Evolutionary conservation across 2,329 filamentous ascomycete genomes (phyloP).

Genomic region (Fragosphaeria purpurea): DNA sequence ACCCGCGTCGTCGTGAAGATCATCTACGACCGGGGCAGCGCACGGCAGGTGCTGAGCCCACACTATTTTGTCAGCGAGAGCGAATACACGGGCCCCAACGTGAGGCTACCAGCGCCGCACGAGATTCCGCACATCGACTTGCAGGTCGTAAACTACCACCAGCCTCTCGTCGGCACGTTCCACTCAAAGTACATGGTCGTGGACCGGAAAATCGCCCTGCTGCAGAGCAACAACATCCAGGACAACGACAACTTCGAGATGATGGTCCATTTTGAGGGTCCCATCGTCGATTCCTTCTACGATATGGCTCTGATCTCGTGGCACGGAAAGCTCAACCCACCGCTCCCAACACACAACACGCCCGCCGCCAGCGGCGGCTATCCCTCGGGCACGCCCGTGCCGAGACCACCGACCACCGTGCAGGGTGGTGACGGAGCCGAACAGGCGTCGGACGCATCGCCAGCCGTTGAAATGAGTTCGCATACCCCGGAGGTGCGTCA

Average conservation of each 20-base stretch:
- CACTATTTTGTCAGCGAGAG: conserved; percentile 50
- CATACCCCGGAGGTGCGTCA: not conserved
- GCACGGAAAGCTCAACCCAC: conserved; percentile 51
- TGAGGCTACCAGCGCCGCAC: conserved; percentile 50
- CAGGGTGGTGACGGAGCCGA: too few relatives aligned
- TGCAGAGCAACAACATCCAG: conserved; percentile 72
- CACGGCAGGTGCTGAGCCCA: conserved; percentile 54
- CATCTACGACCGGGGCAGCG: conserved; percentile 62
- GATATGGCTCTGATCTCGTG: conserved; percentile 66
- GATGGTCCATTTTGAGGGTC: conserved; percentile 66
- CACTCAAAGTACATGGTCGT: conserved; percentile 72
- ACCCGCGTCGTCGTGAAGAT: conserved; percentile 57
- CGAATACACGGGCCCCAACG: conserved; percentile 46
- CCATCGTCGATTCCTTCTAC: conserved; percentile 66
- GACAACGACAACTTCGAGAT: conserved; percentile 76
- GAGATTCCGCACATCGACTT: conserved; percentile 65
- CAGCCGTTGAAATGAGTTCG: too few relatives aligned
- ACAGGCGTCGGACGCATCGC: too few relatives aligned
- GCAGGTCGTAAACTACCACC: conserved; percentile 64
- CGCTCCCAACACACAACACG: conserved; percentile 43
- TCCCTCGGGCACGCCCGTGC: too few relatives aligned
- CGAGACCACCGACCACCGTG: too few relatives aligned
- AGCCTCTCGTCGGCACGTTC: conserved; percentile 60
- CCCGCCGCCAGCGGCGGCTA: conserved; percentile 32
- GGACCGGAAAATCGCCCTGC: conserved; percentile 57